Evolutionary conservation across 2,329 filamentous ascomycete species (phyloP).

Genomic region (Aspergillus sp.): DNA sequence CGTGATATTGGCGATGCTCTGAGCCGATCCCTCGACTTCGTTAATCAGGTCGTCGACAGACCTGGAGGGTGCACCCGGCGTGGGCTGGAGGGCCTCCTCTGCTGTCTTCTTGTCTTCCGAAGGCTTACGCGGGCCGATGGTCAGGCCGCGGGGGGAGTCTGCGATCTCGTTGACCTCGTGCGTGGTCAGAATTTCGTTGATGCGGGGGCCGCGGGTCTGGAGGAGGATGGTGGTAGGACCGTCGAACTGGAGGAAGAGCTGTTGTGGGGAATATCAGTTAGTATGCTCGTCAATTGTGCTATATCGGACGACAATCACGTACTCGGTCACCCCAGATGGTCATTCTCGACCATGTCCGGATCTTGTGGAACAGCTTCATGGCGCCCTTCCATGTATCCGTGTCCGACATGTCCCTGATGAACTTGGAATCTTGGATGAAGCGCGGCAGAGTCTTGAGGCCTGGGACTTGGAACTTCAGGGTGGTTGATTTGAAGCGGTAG

Average conservation of each 20-base stretch:
- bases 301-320: conserved; percentile 21
- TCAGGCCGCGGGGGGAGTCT: conserved; percentile 70
- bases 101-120: conserved; percentile 18
- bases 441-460: conserved; percentile 56
- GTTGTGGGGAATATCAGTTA: conserved; percentile 3
- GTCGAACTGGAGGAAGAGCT: conserved; percentile 83
- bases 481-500: conserved; percentile 80
- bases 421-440: conserved; percentile 67
- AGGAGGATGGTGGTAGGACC: conserved; percentile 83
- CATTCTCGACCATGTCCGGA: conserved; percentile 74
- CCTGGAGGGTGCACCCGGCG: conserved; percentile 22
- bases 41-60: conserved; percentile 27
- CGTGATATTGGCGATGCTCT: conserved; percentile 53
- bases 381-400: conserved; percentile 71
- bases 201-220: conserved; percentile 77
- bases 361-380: conserved; percentile 60
- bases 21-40: conserved; percentile 29
- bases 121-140: conserved; percentile 56
- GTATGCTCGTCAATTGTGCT: not conserved
- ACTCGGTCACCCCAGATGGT: conserved; percentile 90
- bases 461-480: conserved; percentile 75
- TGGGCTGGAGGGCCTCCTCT: conserved; percentile 21
- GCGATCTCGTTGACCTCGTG: conserved; percentile 89
- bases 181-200: conserved; percentile 73
- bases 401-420: conserved; percentile 69